A percentile compares a stretch with the other conserved stretches of the same genome.
Conservation (phyloP, 345 rosid genomes). For the Lumnitzera littorea region DNA sequence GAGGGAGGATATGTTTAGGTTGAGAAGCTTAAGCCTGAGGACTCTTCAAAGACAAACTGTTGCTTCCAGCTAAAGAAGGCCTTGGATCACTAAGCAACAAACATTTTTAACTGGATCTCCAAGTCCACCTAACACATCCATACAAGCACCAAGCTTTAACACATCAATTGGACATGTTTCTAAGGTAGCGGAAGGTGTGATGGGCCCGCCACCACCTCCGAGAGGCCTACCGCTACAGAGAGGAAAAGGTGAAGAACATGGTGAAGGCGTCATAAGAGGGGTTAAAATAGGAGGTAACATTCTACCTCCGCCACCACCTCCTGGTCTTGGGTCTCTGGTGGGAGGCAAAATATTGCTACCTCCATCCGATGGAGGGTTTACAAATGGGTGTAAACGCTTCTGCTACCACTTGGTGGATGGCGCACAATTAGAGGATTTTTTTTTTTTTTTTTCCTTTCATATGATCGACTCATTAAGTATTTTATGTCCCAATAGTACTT, state of each 20-base stretch:
- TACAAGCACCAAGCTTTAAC: conserved; percentile 37
- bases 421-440: too few species aligned
- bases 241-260: conserved; percentile 7
- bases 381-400: conserved; percentile 4
- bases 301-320: neutral
- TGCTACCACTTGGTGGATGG: neutral
- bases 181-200: conserved; percentile 9
- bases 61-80: conserved; percentile 42
- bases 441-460: too few species aligned
- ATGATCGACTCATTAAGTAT: too few species aligned
- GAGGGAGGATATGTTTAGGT: conserved; percentile 35
- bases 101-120: conserved; percentile 34
- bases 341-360: neutral
- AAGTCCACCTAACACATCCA: conserved; percentile 31
- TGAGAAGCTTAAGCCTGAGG: conserved; percentile 34
- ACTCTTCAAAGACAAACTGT: conserved; percentile 35
- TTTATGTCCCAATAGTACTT: too few species aligned
- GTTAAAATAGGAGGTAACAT: neutral
- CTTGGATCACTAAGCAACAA: conserved; percentile 32
- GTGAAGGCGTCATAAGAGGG: conserved; percentile 6
- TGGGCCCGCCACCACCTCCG: neutral
- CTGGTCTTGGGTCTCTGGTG: conserved; percentile 1
- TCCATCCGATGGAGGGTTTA: conserved; percentile 1
- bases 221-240: conserved; percentile 10
- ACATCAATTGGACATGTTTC: conserved; percentile 33